Evolutionary conservation across 2,329 filamentous ascomycete genomes (phyloP).

Genomic region (Fusarium anthophilum): DNA sequence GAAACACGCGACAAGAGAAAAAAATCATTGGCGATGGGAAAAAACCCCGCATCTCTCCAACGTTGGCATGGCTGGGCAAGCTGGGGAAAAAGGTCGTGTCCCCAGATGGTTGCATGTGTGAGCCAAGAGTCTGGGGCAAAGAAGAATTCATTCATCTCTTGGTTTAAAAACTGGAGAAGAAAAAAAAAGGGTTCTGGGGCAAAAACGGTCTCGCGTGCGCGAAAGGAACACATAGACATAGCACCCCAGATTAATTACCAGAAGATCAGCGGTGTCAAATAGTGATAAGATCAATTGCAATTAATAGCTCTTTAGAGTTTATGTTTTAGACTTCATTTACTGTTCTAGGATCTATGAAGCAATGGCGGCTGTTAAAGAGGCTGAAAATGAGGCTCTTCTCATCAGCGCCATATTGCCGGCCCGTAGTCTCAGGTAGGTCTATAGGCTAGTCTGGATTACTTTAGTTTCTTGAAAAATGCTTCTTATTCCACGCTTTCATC

Average conservation of each 20-base stretch:
- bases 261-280: background rate
- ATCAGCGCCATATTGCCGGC: background rate
- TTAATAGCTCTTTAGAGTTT: rapidly evolving
- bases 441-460: background rate
- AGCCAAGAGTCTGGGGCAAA: slow-evolving; percentile 1
- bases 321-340: rapidly evolving
- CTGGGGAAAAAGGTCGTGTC: background rate
- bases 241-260: background rate
- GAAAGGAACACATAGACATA: background rate
- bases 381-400: background rate
- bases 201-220: background rate
- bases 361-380: background rate
- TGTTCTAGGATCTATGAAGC: background rate
- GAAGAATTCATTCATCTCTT: background rate
- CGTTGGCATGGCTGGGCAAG: background rate
- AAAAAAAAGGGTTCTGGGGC: background rate
- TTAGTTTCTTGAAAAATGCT: background rate
- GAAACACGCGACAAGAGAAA: background rate
- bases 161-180: background rate
- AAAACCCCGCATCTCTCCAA: background rate
- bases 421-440: background rate
- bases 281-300: too few relatives aligned
- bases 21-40: background rate
- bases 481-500: background rate
- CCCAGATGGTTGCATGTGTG: background rate